Base-by-base conservation (phyloP, 371 early-diverging fungal species). In the Mortierella sp. region DNA sequence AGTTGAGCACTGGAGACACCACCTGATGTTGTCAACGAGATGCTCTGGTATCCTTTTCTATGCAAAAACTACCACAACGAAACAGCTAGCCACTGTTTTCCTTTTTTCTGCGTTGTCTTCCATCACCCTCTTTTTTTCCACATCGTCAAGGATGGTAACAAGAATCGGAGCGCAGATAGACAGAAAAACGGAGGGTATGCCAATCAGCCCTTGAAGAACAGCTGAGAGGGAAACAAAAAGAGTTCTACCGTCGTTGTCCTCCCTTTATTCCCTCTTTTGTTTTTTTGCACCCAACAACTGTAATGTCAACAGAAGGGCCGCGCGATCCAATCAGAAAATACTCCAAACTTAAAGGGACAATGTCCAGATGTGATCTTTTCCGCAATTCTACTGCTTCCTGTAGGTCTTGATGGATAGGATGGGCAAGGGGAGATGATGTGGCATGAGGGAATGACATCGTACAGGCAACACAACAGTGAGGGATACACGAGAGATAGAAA, bases 231-330 rank as follows among this genome's bases (percentile, higher is more conserved):
- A 18, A 21, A 7, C 6, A 38, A 21, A 38, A 35, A 24, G 68
- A 41, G 68, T 41, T 68, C 43, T 38, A 41, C 24, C 68, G 11
- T 68, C 68, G 68, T 68, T 24, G 18, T 68, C 41, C 24, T 16
- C 21, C 65, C 21, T 41, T 38, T 8, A 14, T 35, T 18, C 18
- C 35, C 35, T 63, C 7, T 35, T 7, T 65, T 35, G 35, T 38
- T 65, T 7, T 38, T 65, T 65, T 65, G 35, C 65, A 65, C 65
- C 65, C 65, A 65, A 65, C 65, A 65, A 65, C 65, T 65, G 65
- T 65, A 68, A 68, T 68, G 68, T 68, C 68, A 68, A 68, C 68
- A 38, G 68, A 68, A 35, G 51, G 38, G 65, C 68, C 68, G 68
- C 65, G 65, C 68, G 68, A 68, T 38, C 68, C 68, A 72, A 72